phyloP scores from a whole-genome alignment of 306 rosid species.

The Quercus alba region DNA sequence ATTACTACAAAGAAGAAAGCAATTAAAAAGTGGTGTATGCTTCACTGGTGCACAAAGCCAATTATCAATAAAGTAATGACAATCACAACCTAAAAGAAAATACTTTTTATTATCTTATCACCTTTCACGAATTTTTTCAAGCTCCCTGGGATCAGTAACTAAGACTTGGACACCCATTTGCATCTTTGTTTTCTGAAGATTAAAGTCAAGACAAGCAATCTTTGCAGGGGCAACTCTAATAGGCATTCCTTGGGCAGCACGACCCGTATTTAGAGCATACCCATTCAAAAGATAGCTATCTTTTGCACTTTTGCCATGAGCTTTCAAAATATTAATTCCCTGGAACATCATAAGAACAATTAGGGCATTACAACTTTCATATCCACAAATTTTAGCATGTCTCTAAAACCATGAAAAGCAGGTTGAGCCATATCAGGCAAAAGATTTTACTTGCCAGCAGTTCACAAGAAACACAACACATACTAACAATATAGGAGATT shows the following conservation, averaged over 20 bases:
- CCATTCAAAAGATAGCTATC: conserved; percentile 95
- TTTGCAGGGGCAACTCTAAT: conserved; percentile 85
- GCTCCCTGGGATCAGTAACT: conserved; percentile 90
- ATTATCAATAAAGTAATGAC: not conserved
- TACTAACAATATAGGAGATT: not conserved
- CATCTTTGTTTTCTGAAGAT: conserved; percentile 99
- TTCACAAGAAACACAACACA: not conserved
- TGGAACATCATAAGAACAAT: conserved; percentile 25
- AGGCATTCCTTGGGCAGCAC: conserved; percentile 99
- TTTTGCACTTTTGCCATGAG: conserved; percentile 92
- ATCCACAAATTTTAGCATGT: not conserved
- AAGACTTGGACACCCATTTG: conserved; percentile 96
- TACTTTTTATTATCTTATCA: conserved; percentile 6
- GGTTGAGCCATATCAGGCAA: not conserved
- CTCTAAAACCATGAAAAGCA: not conserved
- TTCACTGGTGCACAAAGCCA: not conserved
- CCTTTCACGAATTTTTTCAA: conserved; percentile 97
- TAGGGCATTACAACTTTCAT: not conserved
- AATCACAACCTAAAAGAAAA: not conserved
- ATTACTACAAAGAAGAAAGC: not conserved
- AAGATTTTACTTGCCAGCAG: not conserved
- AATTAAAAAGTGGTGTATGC: not conserved
- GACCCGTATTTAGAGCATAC: conserved; percentile 87
- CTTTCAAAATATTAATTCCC: conserved; percentile 96
- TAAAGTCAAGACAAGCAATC: conserved; percentile 95